These are phyloP conservation scores for Amylostereum areolatum DNA, from an alignment of 1,284 basidiomycete species.

Conservation along the genomic window DNA sequence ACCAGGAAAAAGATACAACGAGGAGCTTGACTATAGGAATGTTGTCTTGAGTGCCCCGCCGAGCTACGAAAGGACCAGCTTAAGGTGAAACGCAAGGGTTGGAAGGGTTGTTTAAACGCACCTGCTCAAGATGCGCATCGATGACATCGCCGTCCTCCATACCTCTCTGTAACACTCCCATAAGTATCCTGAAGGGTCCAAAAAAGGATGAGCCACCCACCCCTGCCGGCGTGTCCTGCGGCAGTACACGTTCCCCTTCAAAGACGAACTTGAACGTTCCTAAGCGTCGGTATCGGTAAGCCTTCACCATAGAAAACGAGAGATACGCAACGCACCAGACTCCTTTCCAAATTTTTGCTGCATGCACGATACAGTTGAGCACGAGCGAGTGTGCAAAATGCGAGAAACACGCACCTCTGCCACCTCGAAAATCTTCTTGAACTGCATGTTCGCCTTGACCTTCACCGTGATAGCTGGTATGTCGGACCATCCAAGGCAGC, in stretches of 20 bases:
- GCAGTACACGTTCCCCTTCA: slow-evolving; percentile 39
- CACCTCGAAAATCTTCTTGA: slow-evolving; percentile 56
- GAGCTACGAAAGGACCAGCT: no score
- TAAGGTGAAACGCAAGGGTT: background rate
- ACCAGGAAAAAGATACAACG: no score
- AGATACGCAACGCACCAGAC: slow-evolving; percentile 30
- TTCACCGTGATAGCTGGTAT: slow-evolving; percentile 53
- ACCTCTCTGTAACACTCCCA: slow-evolving; percentile 26
- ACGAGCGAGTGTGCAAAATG: background rate
- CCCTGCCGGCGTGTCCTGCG: slow-evolving; percentile 41
- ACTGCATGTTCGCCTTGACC: slow-evolving; percentile 53
- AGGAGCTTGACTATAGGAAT: no score
- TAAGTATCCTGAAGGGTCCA: background rate
- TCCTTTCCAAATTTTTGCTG: slow-evolving; percentile 56
- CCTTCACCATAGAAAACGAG: background rate
- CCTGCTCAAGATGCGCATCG: slow-evolving; percentile 47
- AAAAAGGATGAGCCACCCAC: slow-evolving; percentile 25
- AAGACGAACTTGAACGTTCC: slow-evolving; percentile 51
- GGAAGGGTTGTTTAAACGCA: slow-evolving; percentile 14
- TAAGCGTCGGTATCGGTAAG: slow-evolving; percentile 8
- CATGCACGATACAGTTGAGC: background rate
- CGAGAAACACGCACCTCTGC: slow-evolving; percentile 39
- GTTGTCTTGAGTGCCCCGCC: no score
- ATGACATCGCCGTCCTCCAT: slow-evolving; percentile 52
- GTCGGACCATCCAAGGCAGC: background rate